These are phyloP conservation scores for Penicillium coffeae DNA, from an alignment of 495 filamentous ascomycete species.

Conservation along the genomic window DNA sequence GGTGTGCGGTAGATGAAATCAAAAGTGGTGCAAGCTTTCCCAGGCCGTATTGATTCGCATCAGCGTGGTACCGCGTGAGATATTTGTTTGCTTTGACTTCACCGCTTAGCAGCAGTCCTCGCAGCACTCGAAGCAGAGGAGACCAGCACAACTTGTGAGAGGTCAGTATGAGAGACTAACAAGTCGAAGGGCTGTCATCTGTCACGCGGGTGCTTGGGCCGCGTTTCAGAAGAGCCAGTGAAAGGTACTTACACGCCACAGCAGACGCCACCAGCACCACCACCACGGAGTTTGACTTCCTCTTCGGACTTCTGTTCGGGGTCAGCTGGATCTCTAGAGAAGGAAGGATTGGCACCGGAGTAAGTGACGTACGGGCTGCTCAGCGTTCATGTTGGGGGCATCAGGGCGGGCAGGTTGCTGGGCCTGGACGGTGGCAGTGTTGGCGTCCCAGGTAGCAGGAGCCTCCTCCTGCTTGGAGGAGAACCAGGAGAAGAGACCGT, in stretches of 20 bases:
- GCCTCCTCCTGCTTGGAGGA: constrained; percentile 31
- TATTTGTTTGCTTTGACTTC: not conserved
- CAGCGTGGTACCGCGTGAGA: too few species aligned
- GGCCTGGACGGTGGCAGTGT: constrained; percentile 31
- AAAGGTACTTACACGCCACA: constrained; percentile 39
- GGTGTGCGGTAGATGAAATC: too few species aligned
- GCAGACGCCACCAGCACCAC: constrained; percentile 39
- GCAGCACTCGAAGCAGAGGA: constrained; percentile 43
- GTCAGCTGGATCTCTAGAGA: not conserved
- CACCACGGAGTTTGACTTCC: constrained; percentile 42
- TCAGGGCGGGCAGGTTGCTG: constrained; percentile 34
- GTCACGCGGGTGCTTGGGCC: not conserved
- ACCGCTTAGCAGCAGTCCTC: constrained; percentile 24
- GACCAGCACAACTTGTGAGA: constrained; percentile 36
- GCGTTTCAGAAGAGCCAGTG: not conserved
- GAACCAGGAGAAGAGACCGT: constrained; percentile 30
- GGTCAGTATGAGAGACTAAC: constrained; percentile 4
- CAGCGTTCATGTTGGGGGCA: constrained; percentile 25
- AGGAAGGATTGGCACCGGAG: not conserved
- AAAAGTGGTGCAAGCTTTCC: too few species aligned
- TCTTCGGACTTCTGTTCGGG: constrained; percentile 30
- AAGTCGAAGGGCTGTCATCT: not conserved
- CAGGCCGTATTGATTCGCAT: too few species aligned
- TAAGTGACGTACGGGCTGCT: constrained; percentile 33
- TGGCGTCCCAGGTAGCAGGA: constrained; percentile 28